phyloP scores from a whole-genome alignment of 192 early-diverging fungal genomes.

The Allomyces macrogynus region DNA sequence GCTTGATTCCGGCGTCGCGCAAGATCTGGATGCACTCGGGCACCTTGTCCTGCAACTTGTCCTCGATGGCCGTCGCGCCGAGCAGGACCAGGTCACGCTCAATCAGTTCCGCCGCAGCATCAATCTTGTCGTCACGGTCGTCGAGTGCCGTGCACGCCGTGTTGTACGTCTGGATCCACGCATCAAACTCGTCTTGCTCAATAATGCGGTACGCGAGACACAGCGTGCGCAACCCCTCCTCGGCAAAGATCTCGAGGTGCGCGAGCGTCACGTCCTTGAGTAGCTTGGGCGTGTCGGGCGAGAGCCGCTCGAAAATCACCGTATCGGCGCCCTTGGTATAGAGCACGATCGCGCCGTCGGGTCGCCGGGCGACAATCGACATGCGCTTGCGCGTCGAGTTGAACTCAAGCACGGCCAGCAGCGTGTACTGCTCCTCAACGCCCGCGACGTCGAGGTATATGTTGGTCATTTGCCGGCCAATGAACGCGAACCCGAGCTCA shows the following conservation, averaged over 20 bases:
- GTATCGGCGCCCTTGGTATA: conserved; percentile 95
- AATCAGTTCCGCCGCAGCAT: conserved; percentile 50
- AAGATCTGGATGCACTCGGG: conserved; percentile 46
- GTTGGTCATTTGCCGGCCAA: conserved; percentile 29
- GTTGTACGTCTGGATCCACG: conserved; percentile 54
- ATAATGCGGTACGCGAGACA: conserved; percentile 62
- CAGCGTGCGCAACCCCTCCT: conserved; percentile 74
- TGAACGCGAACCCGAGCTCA: conserved; percentile 56
- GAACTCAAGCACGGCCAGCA: conserved; percentile 80
- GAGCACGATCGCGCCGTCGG: conserved; percentile 58
- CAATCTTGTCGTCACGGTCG: conserved; percentile 52
- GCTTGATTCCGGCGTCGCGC: conserved; percentile 41
- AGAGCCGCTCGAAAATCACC: conserved; percentile 72
- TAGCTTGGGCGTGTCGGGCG: neutral
- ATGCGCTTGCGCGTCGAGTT: conserved; percentile 91
- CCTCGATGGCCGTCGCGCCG: conserved; percentile 61
- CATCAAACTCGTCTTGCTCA: conserved; percentile 44
- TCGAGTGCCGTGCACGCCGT: conserved; percentile 44
- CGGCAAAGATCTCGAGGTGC: conserved; percentile 57
- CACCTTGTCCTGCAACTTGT: conserved; percentile 56
- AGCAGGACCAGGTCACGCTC: conserved; percentile 35
- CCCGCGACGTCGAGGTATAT: conserved; percentile 52
- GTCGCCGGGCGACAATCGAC: conserved; percentile 63
- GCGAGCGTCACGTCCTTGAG: conserved; percentile 32
- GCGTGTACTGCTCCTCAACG: conserved; percentile 40